Evolutionary conservation across 805 yeast species (phyloP).

Genomic region (Tanozyma kutaoensis): DNA sequence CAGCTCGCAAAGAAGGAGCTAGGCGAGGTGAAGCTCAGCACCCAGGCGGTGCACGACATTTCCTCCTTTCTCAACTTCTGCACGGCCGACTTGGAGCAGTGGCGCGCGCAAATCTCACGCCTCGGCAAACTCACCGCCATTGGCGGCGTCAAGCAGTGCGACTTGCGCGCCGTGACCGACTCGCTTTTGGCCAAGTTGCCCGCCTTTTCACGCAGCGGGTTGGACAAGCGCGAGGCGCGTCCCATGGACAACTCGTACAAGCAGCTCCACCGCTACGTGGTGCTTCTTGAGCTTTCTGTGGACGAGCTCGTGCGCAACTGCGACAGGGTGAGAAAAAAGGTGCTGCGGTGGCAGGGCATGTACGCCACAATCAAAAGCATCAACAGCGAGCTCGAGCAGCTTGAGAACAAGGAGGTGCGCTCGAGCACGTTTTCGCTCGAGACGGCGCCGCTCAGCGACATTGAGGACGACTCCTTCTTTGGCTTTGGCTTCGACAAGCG

Average conservation of each 20-base stretch:
- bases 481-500: slow-evolving; percentile 32
- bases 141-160: slow-evolving; percentile 19
- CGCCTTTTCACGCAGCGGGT: not conserved
- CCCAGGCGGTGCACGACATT: slow-evolving; percentile 21
- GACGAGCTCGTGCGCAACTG: slow-evolving; percentile 12
- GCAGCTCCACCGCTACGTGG: slow-evolving; percentile 3
- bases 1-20: slow-evolving; percentile 8
- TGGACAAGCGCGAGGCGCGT: not conserved
- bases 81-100: slow-evolving; percentile 23
- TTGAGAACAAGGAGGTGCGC: slow-evolving; percentile 9
- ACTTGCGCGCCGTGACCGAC: slow-evolving; percentile 12
- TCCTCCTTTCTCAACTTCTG: slow-evolving; percentile 36
- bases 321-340: slow-evolving; percentile 9
- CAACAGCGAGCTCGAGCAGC: slow-evolving; percentile 15
- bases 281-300: slow-evolving; percentile 13
- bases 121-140: slow-evolving; percentile 24
- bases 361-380: slow-evolving; percentile 13
- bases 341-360: slow-evolving; percentile 17
- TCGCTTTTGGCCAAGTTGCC: slow-evolving; percentile 1
- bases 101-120: slow-evolving; percentile 13
- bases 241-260: slow-evolving; percentile 2
- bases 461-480: too few relatives aligned
- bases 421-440: slow-evolving; percentile 2
- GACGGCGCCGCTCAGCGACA: too few relatives aligned
- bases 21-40: slow-evolving; percentile 13